phyloP scores from a whole-genome alignment of 2,329 filamentous ascomycete species.

The Pseudogymnoascus sp. region DNA sequence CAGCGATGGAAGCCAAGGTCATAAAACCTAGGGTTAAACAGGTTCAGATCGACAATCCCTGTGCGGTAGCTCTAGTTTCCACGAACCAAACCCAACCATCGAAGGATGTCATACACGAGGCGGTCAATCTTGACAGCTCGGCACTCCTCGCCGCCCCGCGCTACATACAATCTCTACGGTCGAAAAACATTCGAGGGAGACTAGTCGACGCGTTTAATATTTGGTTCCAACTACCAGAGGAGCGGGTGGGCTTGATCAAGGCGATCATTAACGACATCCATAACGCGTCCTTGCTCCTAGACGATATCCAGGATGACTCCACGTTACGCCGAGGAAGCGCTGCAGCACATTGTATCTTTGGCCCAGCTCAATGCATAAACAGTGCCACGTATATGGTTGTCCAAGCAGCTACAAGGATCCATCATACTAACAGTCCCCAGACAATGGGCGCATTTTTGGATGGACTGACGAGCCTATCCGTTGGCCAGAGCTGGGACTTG shows the following conservation, averaged over 20 bases:
- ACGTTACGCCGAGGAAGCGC: slow-evolving; percentile 28
- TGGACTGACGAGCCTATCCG: not conserved
- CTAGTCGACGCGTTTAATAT: not conserved
- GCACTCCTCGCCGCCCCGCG: not conserved
- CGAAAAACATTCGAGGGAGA: not conserved
- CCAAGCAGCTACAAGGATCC: not conserved
- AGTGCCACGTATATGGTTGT: slow-evolving; percentile 24
- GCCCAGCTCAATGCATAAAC: slow-evolving; percentile 31
- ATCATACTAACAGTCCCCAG: not conserved
- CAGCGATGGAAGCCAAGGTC: not conserved
- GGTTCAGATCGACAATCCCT: not conserved
- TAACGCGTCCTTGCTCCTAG: slow-evolving; percentile 18
- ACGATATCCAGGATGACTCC: slow-evolving; percentile 34
- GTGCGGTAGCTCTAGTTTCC: not conserved
- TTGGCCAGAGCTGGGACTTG: not conserved
- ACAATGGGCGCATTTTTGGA: not conserved
- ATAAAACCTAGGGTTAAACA: not conserved
- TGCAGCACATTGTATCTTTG: slow-evolving; percentile 31
- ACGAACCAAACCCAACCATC: not conserved
- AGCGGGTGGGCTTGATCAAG: not conserved
- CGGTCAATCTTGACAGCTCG: not conserved
- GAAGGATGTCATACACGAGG: not conserved
- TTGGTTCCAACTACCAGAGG: not conserved
- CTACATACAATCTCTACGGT: not conserved
- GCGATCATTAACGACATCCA: not conserved